Conservation (phyloP, 2,329 filamentous ascomycete genomes). For the Nemania serpens region DNA sequence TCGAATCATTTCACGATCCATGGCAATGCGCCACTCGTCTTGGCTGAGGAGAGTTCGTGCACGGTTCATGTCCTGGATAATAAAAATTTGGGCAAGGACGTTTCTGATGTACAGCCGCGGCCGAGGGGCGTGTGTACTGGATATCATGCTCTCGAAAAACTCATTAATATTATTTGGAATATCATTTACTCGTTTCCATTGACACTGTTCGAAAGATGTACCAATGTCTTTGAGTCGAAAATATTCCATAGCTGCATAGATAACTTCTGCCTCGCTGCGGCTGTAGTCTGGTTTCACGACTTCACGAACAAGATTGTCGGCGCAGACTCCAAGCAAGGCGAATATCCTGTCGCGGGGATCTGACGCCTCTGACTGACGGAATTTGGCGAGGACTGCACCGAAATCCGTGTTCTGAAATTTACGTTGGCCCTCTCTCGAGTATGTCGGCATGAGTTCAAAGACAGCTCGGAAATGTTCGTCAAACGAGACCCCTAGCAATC, state of each 20-base stretch:
- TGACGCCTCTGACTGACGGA: not conserved
- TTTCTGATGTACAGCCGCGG: too few species aligned
- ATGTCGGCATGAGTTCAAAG: conserved; percentile 13
- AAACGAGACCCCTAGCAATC: not conserved
- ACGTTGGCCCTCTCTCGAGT: not conserved
- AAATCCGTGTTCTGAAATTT: not conserved
- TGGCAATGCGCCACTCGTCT: too few species aligned
- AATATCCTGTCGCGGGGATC: conserved; percentile 15
- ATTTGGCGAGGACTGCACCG: not conserved
- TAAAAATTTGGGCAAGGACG: too few species aligned
- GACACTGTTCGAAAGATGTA: too few species aligned
- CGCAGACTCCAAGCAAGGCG: conserved; percentile 16
- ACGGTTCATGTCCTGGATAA: too few species aligned
- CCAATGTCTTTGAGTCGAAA: not conserved
- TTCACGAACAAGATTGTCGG: not conserved
- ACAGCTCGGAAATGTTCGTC: not conserved
- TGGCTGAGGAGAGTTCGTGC: too few species aligned
- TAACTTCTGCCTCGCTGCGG: not conserved
- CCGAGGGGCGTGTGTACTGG: too few species aligned
- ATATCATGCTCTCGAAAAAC: too few species aligned
- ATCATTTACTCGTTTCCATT: too few species aligned
- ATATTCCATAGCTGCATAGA: not conserved
- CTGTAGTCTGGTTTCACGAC: conserved; percentile 1
- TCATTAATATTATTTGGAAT: too few species aligned
- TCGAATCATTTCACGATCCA: too few species aligned